Evolutionary conservation across 2,329 filamentous ascomycete species (phyloP).

Genomic region (Sordariomycetes sp.): DNA sequence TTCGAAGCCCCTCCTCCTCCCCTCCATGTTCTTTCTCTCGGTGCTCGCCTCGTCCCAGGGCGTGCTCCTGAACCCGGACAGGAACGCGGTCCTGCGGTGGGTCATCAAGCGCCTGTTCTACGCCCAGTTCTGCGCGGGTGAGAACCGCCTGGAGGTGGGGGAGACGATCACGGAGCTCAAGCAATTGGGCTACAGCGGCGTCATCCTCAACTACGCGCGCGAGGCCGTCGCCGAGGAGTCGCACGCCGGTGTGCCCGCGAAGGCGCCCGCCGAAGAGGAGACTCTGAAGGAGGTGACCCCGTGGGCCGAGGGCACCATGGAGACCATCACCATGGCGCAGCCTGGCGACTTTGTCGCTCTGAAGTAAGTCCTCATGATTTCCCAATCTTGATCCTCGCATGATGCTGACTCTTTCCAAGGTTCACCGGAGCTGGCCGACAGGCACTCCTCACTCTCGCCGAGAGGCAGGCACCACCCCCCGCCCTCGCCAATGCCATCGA

Average conservation of each 20-base stretch:
- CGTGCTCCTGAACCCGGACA: constrained; percentile 60
- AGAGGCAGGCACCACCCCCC: constrained; percentile 49
- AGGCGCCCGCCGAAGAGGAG: constrained; percentile 16
- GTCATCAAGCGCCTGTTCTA: constrained; percentile 79
- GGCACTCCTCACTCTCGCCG: constrained; percentile 55
- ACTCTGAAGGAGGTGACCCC: constrained; percentile 43
- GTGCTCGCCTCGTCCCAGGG: constrained; percentile 59
- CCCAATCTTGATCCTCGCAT: background rate
- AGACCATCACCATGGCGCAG: constrained; percentile 59
- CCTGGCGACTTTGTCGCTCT: constrained; percentile 54
- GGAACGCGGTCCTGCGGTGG: constrained; percentile 58
- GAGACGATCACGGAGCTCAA: constrained; percentile 56
- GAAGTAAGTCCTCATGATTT: constrained; percentile 31
- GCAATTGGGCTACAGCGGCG: constrained; percentile 67
- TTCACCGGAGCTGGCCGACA: constrained; percentile 76
- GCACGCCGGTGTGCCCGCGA: constrained; percentile 34
- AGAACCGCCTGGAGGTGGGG: constrained; percentile 57
- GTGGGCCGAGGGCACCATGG: constrained; percentile 66
- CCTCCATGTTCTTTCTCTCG: constrained; percentile 59
- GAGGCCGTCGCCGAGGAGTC: constrained; percentile 63
- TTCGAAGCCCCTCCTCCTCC: constrained; percentile 55
- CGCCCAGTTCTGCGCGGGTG: constrained; percentile 82
- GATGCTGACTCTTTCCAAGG: constrained; percentile 17
- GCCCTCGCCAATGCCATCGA: constrained; percentile 61
- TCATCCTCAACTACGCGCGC: constrained; percentile 74